Evolutionary conservation across 2,329 filamentous ascomycete species (phyloP), one percentile per base, ranked within the genome.

Genomic region (Penicillium sp.): DNA sequence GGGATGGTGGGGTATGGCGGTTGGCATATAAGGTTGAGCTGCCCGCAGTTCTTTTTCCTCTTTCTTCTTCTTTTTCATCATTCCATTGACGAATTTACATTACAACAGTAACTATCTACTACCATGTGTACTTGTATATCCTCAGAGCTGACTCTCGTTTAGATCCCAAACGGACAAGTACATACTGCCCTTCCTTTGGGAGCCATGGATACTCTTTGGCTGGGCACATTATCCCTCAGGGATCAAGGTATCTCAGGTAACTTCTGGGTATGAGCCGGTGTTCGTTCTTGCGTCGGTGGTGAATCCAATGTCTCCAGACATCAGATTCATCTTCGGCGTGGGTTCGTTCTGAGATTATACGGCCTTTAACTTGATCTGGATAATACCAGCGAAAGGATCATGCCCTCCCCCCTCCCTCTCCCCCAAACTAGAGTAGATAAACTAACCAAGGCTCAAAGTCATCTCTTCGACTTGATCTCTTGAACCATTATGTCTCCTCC

Each of bases 381-480:
- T 93, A 93, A 94, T 94, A 91, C 91, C 89, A 92, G 92, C 92
- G 92, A 92, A 94, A 96, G 92, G 89, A 96, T 94, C 91, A 95
- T 96, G 91, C 90, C 84, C 84, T 83, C 80, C 79, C 63, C 77
- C 78, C 74, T 69, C 72, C 73, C 68, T 70, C 63, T 65, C 21
- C 21, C 70, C 67, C 63, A 54, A 65, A 63, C 62, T 69, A 68
- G 77, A 78, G 75, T 71, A 68, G 66, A 19, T 62, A 74, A 70
- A 70, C 70, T 78, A 70, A 70, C 69, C 61, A 65, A 69, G 67
- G 62, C 38, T 19, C 47, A 50, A 64, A 62, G 50, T 61, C 57
- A 61, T 31, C 41, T 51, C 54, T 51, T 59, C 60, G 62, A 72
- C 62, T 65, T 67, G 64, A 65, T 67, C 68, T 61, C 67, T 70